phyloP scores from a whole-genome alignment of 2,329 filamentous ascomycete genomes.

The Blastomyces emzantsi region DNA sequence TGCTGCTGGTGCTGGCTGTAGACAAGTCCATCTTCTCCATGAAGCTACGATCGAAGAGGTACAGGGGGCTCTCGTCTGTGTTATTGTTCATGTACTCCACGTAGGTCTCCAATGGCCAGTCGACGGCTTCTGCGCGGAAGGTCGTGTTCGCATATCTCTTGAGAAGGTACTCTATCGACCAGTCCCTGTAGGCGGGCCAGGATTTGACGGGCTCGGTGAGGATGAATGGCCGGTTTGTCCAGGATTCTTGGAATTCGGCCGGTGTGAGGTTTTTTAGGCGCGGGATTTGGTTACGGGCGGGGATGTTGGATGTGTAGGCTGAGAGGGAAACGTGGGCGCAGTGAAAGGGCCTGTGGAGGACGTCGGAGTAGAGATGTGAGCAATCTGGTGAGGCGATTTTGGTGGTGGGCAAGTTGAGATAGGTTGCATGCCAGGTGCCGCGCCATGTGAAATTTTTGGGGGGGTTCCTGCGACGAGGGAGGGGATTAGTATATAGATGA shows the following conservation, averaged over 20 bases:
- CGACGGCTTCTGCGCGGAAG: conserved; percentile 86
- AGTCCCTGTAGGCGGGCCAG: conserved; percentile 70
- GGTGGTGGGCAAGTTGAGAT: conserved; percentile 50
- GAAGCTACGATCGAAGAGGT: conserved; percentile 83
- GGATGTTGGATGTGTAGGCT: conserved; percentile 62
- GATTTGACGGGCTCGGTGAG: conserved; percentile 69
- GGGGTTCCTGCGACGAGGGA: conserved; percentile 9
- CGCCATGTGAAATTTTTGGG: conserved; percentile 53
- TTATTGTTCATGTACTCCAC: conserved; percentile 71
- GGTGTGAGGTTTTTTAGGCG: conserved; percentile 60
- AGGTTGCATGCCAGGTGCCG: conserved; percentile 76
- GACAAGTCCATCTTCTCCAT: conserved; percentile 72
- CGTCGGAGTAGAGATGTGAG: conserved; percentile 75
- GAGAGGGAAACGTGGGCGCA: conserved; percentile 67
- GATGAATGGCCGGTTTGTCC: conserved; percentile 78
- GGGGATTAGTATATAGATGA: not conserved
- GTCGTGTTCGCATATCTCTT: conserved; percentile 54
- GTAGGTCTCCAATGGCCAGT: conserved; percentile 81
- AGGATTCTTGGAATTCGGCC: conserved; percentile 63
- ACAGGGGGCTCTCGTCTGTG: conserved; percentile 78
- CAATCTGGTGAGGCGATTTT: conserved; percentile 58
- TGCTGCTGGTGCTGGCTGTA: conserved; percentile 30
- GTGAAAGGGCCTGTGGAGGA: conserved; percentile 79
- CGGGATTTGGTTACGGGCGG: conserved; percentile 60
- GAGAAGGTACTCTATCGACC: conserved; percentile 62